Evolutionary conservation across 1,139 yeast genomes (phyloP).

Genomic region (Eremothecium sinecaudum): DNA sequence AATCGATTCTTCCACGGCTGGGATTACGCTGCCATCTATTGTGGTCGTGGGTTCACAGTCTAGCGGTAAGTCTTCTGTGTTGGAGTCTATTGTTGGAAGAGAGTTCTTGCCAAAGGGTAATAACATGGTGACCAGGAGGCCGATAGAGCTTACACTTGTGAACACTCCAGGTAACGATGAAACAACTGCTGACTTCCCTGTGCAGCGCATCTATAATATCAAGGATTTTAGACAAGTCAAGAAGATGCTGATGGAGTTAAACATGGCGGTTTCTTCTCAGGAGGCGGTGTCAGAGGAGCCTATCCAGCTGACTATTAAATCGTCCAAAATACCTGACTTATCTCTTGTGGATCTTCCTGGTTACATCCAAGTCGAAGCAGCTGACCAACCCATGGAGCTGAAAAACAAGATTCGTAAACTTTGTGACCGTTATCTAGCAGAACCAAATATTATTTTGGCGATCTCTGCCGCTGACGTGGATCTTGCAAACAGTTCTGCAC

Average conservation of each 20-base stretch:
- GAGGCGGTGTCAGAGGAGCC: conserved; percentile 89
- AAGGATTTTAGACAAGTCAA: conserved; percentile 87
- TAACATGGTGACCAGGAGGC: conserved; percentile 93
- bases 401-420: conserved; percentile 69
- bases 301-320: conserved; percentile 78
- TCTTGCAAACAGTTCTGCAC: conserved; percentile 89
- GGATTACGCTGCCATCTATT: conserved; percentile 80
- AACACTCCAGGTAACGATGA: conserved; percentile 73
- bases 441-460: conserved; percentile 90
- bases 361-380: conserved; percentile 91
- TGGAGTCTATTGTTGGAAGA: conserved; percentile 89
- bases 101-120: conserved; percentile 91
- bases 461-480: conserved; percentile 98
- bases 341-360: conserved; percentile 96
- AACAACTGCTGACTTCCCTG: conserved; percentile 90
- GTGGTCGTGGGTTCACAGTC: conserved; percentile 97
- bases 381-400: conserved; percentile 84
- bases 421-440: conserved; percentile 77
- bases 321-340: conserved; percentile 88
- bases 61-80: conserved; percentile 90
- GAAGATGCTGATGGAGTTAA: conserved; percentile 71
- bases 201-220: conserved; percentile 67
- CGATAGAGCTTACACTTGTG: conserved; percentile 83
- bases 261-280: conserved; percentile 79
- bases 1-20: conserved; percentile 64